Conservation (phyloP, 768 basidiomycete genomes). For the Rhodosporidiobolus sp. region DNA sequence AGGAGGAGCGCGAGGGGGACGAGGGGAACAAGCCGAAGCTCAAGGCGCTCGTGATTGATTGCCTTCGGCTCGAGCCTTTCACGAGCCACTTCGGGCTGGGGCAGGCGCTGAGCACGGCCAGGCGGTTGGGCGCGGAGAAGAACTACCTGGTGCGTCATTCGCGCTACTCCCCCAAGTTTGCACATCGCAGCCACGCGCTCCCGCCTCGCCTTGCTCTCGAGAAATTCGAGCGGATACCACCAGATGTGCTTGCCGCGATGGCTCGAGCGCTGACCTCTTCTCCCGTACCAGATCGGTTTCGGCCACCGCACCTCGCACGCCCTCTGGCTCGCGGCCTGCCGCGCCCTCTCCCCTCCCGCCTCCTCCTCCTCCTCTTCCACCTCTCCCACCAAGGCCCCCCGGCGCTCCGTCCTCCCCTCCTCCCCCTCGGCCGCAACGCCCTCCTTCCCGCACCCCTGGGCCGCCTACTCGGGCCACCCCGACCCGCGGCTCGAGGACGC, state of each 20-base stretch:
- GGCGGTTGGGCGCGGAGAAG: slow-evolving; percentile 59
- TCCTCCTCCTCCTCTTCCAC: neutral
- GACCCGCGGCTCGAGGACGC: slow-evolving; percentile 19
- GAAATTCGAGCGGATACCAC: too few relatives aligned
- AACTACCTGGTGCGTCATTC: slow-evolving; percentile 69
- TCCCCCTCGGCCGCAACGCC: neutral
- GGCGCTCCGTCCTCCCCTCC: neutral
- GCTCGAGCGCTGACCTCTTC: neutral
- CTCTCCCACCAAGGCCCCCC: neutral
- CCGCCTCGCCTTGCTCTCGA: neutral
- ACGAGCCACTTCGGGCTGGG: slow-evolving; percentile 77
- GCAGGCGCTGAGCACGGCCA: slow-evolving; percentile 59
- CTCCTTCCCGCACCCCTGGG: neutral
- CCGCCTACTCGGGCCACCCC: slow-evolving; percentile 11
- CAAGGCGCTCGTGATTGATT: slow-evolving; percentile 61
- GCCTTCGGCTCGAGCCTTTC: slow-evolving; percentile 63
- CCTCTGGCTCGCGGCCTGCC: slow-evolving; percentile 15
- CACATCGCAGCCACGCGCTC: neutral
- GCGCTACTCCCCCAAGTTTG: too few relatives aligned
- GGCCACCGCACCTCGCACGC: slow-evolving; percentile 38
- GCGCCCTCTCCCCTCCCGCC: slow-evolving; percentile 7
- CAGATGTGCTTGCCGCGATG: too few relatives aligned
- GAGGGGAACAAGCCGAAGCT: slow-evolving; percentile 17
- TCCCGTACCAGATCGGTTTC: slow-evolving; percentile 33
- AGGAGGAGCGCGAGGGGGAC: neutral